Evolutionary conservation across 2,329 filamentous ascomycete genomes (phyloP).

Genomic region (Fonsecaea pedrosoi): DNA sequence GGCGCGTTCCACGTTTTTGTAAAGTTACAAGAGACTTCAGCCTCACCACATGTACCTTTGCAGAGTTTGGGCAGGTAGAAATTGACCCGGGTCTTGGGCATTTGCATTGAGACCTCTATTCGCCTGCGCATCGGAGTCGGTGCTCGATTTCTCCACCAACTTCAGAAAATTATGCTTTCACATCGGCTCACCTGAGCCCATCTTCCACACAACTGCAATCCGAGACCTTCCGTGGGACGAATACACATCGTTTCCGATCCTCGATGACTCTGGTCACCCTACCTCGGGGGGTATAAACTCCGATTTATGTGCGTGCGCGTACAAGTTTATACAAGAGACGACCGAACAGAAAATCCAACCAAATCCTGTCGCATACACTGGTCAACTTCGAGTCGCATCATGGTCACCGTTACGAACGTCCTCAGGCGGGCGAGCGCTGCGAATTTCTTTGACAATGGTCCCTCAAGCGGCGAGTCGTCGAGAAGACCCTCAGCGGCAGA

Average conservation of each 20-base stretch:
- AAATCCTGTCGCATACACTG: neutral
- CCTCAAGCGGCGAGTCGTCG: conserved; percentile 30
- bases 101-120: neutral
- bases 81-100: neutral
- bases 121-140: neutral
- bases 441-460: conserved; percentile 19
- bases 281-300: neutral
- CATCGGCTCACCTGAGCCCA: neutral
- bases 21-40: neutral
- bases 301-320: neutral
- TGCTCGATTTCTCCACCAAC: neutral
- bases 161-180: neutral
- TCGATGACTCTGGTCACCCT: neutral
- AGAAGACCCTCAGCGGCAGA: conserved; percentile 27
- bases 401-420: conserved; percentile 20
- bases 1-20: neutral
- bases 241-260: neutral
- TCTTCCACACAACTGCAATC: neutral
- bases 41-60: neutral
- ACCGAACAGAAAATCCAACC: neutral
- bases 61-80: neutral
- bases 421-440: conserved; percentile 26
- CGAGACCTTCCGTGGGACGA: neutral
- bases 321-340: neutral
- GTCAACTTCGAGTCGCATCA: neutral